A percentile compares a stretch with the other conserved stretches of the same genome.
phyloP scores from a whole-genome alignment of 805 yeast species.

The Candida boleticola region DNA sequence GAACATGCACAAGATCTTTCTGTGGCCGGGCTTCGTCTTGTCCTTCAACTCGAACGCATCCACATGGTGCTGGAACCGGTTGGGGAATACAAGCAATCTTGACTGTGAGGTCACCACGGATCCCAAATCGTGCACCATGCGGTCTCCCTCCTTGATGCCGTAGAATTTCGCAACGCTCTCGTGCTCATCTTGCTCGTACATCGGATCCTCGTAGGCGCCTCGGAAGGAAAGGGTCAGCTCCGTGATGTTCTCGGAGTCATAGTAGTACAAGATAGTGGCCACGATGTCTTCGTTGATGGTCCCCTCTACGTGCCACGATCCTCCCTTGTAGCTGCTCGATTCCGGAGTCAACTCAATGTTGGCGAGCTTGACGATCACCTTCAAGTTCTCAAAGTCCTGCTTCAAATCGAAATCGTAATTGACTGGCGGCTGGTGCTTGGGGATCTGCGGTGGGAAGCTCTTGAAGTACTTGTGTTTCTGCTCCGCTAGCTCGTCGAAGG shows the following conservation, averaged over 20 bases:
- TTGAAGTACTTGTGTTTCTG: constrained; percentile 1
- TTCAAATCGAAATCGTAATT: constrained; percentile 3
- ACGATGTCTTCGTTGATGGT: constrained; percentile 31
- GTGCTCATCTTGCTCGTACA: constrained; percentile 26
- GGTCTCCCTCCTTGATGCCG: constrained; percentile 22
- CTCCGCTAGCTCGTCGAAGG: constrained; percentile 4
- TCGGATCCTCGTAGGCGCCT: constrained; percentile 18
- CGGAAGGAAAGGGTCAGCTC: constrained; percentile 25
- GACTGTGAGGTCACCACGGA: constrained; percentile 17
- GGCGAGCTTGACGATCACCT: constrained; percentile 34
- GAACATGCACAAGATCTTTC: constrained; percentile 41
- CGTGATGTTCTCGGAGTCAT: constrained; percentile 28
- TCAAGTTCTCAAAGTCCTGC: constrained; percentile 14
- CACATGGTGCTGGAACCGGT: constrained; percentile 37
- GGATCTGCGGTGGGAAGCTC: constrained; percentile 6
- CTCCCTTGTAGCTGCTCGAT: constrained; percentile 28
- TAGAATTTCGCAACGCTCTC: constrained; percentile 15
- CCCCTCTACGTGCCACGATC: constrained; percentile 38
- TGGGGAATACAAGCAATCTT: constrained; percentile 30
- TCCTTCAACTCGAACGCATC: constrained; percentile 37
- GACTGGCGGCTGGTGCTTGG: background rate
- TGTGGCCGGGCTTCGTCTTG: constrained; percentile 31
- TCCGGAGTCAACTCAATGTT: constrained; percentile 34
- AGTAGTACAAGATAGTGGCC: constrained; percentile 33
- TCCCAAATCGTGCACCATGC: constrained; percentile 16